A percentile compares a stretch with the other conserved stretches of the same genome.
These are phyloP conservation scores for Piper betle DNA, from an alignment of 164 flowering plant species.

Conservation along the genomic window DNA sequence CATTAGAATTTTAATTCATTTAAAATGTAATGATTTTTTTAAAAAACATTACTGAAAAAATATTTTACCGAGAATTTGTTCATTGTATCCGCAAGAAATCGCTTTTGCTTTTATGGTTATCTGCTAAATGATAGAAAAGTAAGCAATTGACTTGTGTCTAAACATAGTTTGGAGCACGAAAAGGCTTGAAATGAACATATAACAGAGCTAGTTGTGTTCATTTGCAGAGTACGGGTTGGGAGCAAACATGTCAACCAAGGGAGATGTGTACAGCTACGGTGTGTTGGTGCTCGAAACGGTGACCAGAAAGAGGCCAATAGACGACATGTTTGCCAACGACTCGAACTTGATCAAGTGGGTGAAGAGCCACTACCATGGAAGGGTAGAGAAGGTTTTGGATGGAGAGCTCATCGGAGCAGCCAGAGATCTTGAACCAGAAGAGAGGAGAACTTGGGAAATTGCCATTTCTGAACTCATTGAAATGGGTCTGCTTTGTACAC, in stretches of 20 bases:
- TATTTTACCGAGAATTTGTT: too few relatives aligned
- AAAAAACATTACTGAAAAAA: too few relatives aligned
- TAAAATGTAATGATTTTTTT: too few relatives aligned
- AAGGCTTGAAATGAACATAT: too few relatives aligned
- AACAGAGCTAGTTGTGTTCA: too few relatives aligned
- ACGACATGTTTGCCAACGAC: slow-evolving; percentile 16
- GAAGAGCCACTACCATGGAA: slow-evolving; percentile 18
- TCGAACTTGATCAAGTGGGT: slow-evolving; percentile 18
- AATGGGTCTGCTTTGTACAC: slow-evolving; percentile 23
- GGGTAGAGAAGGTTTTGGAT: slow-evolving; percentile 22
- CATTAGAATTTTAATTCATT: too few relatives aligned
- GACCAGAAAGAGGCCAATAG: slow-evolving; percentile 22
- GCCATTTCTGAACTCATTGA: slow-evolving; percentile 15
- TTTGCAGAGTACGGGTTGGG: slow-evolving; percentile 22
- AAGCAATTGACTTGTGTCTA: too few relatives aligned
- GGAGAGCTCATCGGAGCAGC: slow-evolving; percentile 14
- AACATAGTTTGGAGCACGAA: too few relatives aligned
- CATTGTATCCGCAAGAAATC: too few relatives aligned
- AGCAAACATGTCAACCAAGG: slow-evolving; percentile 17
- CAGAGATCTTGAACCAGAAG: slow-evolving; percentile 11
- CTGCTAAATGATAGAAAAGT: too few relatives aligned
- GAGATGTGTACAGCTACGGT: slow-evolving; percentile 28
- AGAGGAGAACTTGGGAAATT: slow-evolving; percentile 17
- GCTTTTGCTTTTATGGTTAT: too few relatives aligned
- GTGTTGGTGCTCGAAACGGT: slow-evolving; percentile 20